A percentile compares a stretch with the other conserved stretches of the same genome.
These are phyloP conservation scores for Nymphaea colorata DNA, from an alignment of 164 flowering plant genomes.

Conservation along the genomic window DNA sequence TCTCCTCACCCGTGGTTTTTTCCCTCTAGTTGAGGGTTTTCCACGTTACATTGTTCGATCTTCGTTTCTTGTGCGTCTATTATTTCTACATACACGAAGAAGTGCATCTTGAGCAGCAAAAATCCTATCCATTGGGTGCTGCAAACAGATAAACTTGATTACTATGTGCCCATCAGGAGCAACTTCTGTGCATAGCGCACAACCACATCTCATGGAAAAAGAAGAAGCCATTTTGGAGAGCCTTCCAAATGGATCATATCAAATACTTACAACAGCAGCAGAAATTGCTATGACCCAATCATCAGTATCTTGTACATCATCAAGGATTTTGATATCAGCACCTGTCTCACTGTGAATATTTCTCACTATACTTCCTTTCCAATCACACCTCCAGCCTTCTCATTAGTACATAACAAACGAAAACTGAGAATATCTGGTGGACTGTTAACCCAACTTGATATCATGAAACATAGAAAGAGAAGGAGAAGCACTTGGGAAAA, in stretches of 20 bases:
- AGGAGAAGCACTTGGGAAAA: conserved; percentile 21
- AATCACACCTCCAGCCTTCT: conserved; percentile 73
- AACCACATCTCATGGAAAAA: background rate
- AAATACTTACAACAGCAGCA: conserved; percentile 61
- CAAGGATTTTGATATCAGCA: conserved; percentile 78
- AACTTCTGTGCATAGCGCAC: background rate
- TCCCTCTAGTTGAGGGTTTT: too few species aligned
- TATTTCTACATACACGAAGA: too few species aligned
- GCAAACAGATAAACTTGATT: conserved; percentile 14
- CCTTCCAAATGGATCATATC: background rate
- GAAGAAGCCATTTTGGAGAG: background rate
- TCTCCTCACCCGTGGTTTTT: too few species aligned
- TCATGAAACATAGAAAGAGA: conserved; percentile 35
- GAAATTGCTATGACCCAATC: conserved; percentile 73
- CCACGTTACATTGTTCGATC: too few species aligned
- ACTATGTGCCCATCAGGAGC: background rate
- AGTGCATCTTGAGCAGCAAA: conserved; percentile 84
- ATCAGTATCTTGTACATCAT: conserved; percentile 42
- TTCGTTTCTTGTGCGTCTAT: too few species aligned
- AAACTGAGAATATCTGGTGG: conserved; percentile 39
- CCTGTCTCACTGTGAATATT: conserved; percentile 72
- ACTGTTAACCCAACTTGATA: conserved; percentile 35
- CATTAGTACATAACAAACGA: conserved; percentile 57
- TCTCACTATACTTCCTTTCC: conserved; percentile 68
- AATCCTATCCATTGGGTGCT: conserved; percentile 90